Conservation (phyloP, 345 rosid genomes). For the Clausena lansium region DNA sequence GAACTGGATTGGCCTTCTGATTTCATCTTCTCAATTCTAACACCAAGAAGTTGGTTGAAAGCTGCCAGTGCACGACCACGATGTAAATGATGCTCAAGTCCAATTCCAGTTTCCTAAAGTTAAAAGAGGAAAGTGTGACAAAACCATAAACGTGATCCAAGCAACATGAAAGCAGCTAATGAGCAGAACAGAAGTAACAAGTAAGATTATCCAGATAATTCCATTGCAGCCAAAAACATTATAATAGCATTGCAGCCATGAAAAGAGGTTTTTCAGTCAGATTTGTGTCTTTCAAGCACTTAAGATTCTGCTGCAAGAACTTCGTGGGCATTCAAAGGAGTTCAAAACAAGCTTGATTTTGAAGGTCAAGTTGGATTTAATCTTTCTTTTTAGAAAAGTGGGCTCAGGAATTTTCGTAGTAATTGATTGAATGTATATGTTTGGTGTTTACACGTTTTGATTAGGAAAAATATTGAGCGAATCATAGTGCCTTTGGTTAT, state of each 20-base stretch:
- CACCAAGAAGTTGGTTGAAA: conserved; percentile 73
- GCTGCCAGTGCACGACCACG: conserved; percentile 99
- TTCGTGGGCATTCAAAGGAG: background rate
- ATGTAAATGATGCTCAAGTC: conserved; percentile 90
- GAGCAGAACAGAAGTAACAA: background rate
- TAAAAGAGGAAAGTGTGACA: background rate
- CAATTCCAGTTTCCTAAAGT: conserved; percentile 75
- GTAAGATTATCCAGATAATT: background rate
- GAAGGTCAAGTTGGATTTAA: background rate
- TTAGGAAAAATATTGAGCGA: background rate
- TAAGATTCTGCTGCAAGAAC: background rate
- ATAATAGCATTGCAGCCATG: background rate
- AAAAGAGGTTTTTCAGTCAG: background rate
- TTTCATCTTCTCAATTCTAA: conserved; percentile 70
- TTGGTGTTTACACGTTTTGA: background rate
- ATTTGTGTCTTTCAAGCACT: background rate
- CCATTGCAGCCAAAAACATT: background rate
- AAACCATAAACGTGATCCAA: conserved; percentile 5
- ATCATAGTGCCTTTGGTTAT: background rate
- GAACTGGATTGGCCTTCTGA: conserved; percentile 52
- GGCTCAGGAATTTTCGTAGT: background rate
- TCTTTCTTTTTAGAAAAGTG: background rate
- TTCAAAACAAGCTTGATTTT: background rate
- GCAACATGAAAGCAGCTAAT: conserved; percentile 2
- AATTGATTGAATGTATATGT: background rate